Evolutionary conservation across 139 green algal species (phyloP).

Genomic region (Chlamydomonas sp.): DNA sequence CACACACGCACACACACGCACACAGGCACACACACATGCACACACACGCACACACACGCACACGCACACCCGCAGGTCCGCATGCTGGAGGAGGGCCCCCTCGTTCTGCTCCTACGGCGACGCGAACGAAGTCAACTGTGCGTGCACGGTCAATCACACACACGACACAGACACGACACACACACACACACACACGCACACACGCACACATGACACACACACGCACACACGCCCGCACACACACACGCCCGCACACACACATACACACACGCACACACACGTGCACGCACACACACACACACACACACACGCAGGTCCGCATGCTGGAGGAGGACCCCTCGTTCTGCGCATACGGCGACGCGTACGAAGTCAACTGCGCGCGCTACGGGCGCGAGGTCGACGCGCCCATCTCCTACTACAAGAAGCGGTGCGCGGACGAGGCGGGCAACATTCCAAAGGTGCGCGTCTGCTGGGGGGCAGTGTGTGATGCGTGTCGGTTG

Average conservation of each 20-base stretch:
- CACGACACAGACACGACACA: no score
- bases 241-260: not conserved
- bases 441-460: not conserved
- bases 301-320: conserved; percentile 47
- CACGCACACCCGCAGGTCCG: conserved; percentile 45
- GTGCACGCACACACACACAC: not conserved
- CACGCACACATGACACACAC: no score
- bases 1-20: not conserved
- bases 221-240: not conserved
- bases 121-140: conserved; percentile 89
- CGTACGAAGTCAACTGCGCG: conserved; percentile 89
- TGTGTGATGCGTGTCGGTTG: no score
- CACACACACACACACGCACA: no score
- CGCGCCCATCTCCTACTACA: conserved; percentile 85
- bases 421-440: conserved; percentile 47
- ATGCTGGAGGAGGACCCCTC: conserved; percentile 88
- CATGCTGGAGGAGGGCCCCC: conserved; percentile 87
- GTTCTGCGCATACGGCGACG: conserved; percentile 76
- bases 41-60: not conserved
- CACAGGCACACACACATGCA: not conserved
- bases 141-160: conserved; percentile 29
- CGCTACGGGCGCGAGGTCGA: conserved; percentile 84
- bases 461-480: not conserved
- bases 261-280: not conserved
- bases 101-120: conserved; percentile 72